Conservation (phyloP, 2,329 filamentous ascomycete genomes). For the Didymella arachidicola region DNA sequence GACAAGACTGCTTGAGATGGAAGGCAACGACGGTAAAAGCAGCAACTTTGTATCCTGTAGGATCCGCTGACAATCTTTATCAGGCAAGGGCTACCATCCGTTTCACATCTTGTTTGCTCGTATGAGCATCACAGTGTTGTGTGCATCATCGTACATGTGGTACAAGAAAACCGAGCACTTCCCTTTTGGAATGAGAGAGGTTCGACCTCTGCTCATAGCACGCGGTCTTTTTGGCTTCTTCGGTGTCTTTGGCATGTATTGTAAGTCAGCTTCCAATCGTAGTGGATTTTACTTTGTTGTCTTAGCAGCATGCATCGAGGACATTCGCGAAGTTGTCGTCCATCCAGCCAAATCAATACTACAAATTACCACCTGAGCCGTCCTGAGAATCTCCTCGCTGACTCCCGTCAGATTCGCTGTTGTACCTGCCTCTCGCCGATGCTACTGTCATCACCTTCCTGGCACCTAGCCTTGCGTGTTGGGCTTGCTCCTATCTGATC, state of each 20-base stretch:
- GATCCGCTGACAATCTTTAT: neutral
- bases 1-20: constrained; percentile 75
- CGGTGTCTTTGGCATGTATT: constrained; percentile 80
- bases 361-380: neutral
- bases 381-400: constrained; percentile 8
- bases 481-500: constrained; percentile 77
- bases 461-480: constrained; percentile 78
- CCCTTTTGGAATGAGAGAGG: constrained; percentile 71
- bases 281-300: neutral
- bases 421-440: constrained; percentile 85
- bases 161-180: constrained; percentile 71
- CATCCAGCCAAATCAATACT: neutral
- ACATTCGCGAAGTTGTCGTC: neutral
- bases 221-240: constrained; percentile 77
- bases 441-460: constrained; percentile 91
- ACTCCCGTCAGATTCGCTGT: constrained; percentile 62
- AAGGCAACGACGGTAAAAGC: constrained; percentile 63
- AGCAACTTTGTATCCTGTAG: too few relatives aligned
- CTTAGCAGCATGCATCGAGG: neutral
- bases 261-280: constrained; percentile 44
- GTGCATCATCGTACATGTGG: constrained; percentile 77
- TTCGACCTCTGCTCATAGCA: constrained; percentile 72
- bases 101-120: constrained; percentile 80
- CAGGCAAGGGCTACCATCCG: constrained; percentile 74
- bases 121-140: constrained; percentile 75